A percentile compares a stretch with the other conserved stretches of the same genome.
Conservation (phyloP, 306 rosid genomes). For the Hylodesmum podocarpum region DNA sequence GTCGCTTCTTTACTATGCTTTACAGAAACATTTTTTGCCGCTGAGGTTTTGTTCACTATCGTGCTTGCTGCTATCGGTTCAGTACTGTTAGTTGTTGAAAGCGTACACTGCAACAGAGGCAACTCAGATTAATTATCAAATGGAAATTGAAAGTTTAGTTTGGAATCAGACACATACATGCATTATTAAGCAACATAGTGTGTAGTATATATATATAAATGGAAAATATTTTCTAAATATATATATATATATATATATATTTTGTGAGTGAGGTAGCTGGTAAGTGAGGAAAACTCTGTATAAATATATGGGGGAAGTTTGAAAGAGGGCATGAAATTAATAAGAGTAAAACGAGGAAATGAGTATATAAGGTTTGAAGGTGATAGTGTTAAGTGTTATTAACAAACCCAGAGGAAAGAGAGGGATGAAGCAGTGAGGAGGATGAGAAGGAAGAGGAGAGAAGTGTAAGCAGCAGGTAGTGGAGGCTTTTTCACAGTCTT, state of each 20-base stretch:
- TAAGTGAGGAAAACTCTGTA: too few relatives aligned
- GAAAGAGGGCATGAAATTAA: too few relatives aligned
- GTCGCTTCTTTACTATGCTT: constrained; percentile 16
- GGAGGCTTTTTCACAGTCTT: constrained; percentile 10
- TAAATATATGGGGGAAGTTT: too few relatives aligned
- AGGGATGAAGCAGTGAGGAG: constrained; percentile 28
- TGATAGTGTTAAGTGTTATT: not conserved
- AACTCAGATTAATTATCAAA: not conserved
- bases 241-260: too few relatives aligned
- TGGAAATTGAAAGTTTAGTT: not conserved
- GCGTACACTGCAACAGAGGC: constrained; percentile 29
- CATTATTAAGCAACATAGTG: too few relatives aligned
- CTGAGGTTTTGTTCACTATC: not conserved
- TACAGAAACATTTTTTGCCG: not conserved
- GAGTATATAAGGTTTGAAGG: too few relatives aligned
- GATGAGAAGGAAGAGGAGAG: constrained; percentile 37
- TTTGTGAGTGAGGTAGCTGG: too few relatives aligned
- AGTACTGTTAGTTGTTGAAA: not conserved
- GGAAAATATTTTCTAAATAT: too few relatives aligned
- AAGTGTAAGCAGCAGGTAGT: not conserved
- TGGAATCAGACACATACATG: too few relatives aligned
- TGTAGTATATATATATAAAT: too few relatives aligned
- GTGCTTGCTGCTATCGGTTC: not conserved
- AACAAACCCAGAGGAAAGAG: constrained; percentile 28
- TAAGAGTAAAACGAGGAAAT: too few relatives aligned